These are phyloP conservation scores for Umbellularia californica DNA, from an alignment of 164 flowering plant species.

Conservation along the genomic window DNA sequence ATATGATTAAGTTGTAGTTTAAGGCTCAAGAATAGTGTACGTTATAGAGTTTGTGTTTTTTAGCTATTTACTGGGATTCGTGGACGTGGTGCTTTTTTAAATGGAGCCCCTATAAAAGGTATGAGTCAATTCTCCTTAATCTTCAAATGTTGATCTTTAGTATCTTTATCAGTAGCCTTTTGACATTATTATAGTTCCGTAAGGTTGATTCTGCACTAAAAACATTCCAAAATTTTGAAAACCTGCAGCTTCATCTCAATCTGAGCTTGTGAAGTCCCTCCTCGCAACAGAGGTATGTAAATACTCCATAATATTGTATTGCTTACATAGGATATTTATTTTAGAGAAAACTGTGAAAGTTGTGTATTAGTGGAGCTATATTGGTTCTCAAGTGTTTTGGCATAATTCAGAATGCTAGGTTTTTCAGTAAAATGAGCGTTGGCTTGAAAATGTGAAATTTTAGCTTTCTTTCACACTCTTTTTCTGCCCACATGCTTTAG, in stretches of 20 bases:
- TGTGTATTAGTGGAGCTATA: neutral
- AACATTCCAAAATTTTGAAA: conserved; percentile 5
- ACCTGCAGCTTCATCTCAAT: conserved; percentile 73
- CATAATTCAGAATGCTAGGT: neutral
- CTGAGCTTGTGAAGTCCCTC: conserved; percentile 73
- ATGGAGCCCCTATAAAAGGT: conserved; percentile 90
- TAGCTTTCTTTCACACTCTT: neutral
- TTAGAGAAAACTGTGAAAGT: neutral
- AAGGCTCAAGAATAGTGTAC: neutral
- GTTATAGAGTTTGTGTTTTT: conserved; percentile 11
- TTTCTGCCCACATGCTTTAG: neutral
- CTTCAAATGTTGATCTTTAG: neutral
- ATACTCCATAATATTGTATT: neutral
- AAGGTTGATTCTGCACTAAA: neutral
- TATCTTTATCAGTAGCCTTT: neutral
- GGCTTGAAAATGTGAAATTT: too few species aligned
- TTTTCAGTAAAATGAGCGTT: neutral
- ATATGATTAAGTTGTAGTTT: neutral
- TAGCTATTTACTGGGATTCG: conserved; percentile 86
- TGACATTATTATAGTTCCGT: neutral
- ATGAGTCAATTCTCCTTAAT: neutral
- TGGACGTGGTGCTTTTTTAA: conserved; percentile 88
- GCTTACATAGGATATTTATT: neutral
- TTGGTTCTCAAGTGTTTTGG: neutral
- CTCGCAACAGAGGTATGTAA: conserved; percentile 83